Percentiles rank a stretch among this genome's conserved stretches.
phyloP scores from a whole-genome alignment of 306 rosid genomes.

The Cicer pinnatifidum region DNA sequence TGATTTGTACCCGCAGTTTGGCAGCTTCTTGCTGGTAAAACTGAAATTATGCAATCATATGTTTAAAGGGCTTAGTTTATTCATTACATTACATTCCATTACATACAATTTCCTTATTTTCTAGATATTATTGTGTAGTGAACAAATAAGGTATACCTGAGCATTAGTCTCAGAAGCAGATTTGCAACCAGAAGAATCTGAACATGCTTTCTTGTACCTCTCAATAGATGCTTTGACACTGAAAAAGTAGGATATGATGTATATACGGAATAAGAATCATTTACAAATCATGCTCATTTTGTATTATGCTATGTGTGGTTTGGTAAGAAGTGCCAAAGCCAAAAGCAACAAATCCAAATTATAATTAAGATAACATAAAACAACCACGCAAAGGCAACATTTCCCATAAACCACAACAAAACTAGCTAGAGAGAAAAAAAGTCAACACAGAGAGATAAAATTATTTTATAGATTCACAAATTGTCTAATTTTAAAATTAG shows the following conservation, averaged over 20 bases:
- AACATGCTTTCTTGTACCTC: slow-evolving; percentile 83
- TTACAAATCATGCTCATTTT: slow-evolving; percentile 35
- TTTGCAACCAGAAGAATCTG: slow-evolving; percentile 63
- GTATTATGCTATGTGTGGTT: neutral
- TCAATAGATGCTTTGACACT: slow-evolving; percentile 83
- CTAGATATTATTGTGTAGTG: neutral
- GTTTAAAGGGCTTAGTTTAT: slow-evolving; percentile 19
- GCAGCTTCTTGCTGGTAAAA: slow-evolving; percentile 85
- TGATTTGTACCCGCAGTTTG: slow-evolving; percentile 67
- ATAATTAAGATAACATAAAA: no score
- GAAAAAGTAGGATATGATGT: slow-evolving; percentile 25
- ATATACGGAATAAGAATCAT: neutral
- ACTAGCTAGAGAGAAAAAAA: no score
- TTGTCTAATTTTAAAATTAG: no score
- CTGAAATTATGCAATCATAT: slow-evolving; percentile 54
- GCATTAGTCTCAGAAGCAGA: slow-evolving; percentile 74
- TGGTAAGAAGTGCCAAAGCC: neutral
- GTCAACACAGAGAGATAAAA: no score
- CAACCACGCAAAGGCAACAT: no score
- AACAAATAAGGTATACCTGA: slow-evolving; percentile 59
- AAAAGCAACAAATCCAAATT: neutral
- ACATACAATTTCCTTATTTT: neutral
- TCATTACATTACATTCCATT: neutral
- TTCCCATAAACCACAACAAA: no score
- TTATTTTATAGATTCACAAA: no score